Conservation (phyloP, 768 basidiomycete species). For the Rhizopogon roseolus region DNA sequence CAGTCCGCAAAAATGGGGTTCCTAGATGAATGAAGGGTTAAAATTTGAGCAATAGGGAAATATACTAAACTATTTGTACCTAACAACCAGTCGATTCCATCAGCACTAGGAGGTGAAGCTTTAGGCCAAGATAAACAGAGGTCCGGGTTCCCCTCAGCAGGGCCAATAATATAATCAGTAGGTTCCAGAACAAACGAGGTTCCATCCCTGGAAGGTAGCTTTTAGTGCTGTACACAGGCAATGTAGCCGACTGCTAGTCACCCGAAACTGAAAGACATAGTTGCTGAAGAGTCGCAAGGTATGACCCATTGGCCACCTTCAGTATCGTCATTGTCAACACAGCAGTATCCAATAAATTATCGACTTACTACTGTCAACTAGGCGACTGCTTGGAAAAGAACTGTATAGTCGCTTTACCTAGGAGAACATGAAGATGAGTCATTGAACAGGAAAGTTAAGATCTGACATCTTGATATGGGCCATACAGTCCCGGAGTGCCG, state of each 20-base stretch:
- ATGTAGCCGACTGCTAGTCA: conserved; percentile 22
- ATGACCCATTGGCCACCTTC: conserved; percentile 69
- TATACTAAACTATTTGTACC: conserved; percentile 32
- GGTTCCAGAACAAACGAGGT: conserved; percentile 58
- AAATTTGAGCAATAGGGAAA: no score
- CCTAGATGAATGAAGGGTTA: conserved; percentile 30
- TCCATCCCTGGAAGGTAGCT: conserved; percentile 14
- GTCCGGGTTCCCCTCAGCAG: conserved; percentile 55
- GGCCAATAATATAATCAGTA: conserved; percentile 75
- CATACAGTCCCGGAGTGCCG: conserved; percentile 67
- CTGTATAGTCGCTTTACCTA: conserved; percentile 67
- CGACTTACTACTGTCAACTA: conserved; percentile 54
- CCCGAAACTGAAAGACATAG: conserved; percentile 70
- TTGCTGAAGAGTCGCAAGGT: conserved; percentile 58
- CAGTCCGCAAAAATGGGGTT: conserved; percentile 63
- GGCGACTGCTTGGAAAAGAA: conserved; percentile 57
- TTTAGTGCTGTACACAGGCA: neutral
- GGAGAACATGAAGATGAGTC: conserved; percentile 3
- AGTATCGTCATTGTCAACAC: neutral
- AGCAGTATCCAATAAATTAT: neutral
- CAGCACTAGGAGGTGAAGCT: conserved; percentile 57
- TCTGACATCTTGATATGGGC: conserved; percentile 73
- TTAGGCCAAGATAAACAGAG: conserved; percentile 74
- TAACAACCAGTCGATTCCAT: conserved; percentile 83
- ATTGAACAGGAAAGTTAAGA: neutral